Percentiles rank a stretch among this genome's conserved stretches.
phyloP scores from a whole-genome alignment of 2,329 filamentous ascomycete species.

The Colletotrichum tropicale region DNA sequence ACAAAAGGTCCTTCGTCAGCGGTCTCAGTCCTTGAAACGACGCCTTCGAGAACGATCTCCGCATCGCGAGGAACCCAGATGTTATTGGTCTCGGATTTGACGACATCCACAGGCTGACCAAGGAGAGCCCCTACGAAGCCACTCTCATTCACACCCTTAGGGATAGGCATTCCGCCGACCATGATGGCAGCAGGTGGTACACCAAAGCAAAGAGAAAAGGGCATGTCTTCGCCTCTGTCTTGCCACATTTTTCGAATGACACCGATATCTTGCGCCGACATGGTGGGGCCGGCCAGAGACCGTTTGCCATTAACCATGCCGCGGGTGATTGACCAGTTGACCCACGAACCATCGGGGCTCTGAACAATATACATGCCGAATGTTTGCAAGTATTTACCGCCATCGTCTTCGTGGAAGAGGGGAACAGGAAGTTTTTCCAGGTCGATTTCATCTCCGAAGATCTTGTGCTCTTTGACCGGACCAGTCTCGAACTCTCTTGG shows the following conservation, averaged over 20 bases:
- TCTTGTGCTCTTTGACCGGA: conserved; percentile 44
- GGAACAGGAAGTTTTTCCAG: conserved; percentile 45
- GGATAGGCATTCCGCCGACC: conserved; percentile 51
- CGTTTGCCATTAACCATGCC: conserved; percentile 51
- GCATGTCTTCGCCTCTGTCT: conserved; percentile 44
- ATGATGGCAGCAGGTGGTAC: conserved; percentile 54
- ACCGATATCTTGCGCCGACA: conserved; percentile 48
- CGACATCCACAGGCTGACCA: conserved; percentile 47
- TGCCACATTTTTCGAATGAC: conserved; percentile 52
- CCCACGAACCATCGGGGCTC: conserved; percentile 49
- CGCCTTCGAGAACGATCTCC: conserved; percentile 57
- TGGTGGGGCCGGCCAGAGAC: conserved; percentile 44
- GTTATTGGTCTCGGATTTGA: conserved; percentile 55
- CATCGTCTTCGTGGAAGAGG: conserved; percentile 47
- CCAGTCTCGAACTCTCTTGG: conserved; percentile 28
- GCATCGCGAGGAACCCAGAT: conserved; percentile 51
- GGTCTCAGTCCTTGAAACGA: conserved; percentile 45
- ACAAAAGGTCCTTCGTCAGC: conserved; percentile 53
- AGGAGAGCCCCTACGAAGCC: conserved; percentile 52
- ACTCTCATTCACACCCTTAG: conserved; percentile 50
- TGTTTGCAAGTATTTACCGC: conserved; percentile 54
- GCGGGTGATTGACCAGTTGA: conserved; percentile 47
- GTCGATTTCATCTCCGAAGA: conserved; percentile 44
- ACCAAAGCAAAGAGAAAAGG: conserved; percentile 51
- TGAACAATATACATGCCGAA: conserved; percentile 53